These are phyloP conservation scores for Boletus reticuloceps DNA, from an alignment of 768 basidiomycete genomes.

Conservation along the genomic window DNA sequence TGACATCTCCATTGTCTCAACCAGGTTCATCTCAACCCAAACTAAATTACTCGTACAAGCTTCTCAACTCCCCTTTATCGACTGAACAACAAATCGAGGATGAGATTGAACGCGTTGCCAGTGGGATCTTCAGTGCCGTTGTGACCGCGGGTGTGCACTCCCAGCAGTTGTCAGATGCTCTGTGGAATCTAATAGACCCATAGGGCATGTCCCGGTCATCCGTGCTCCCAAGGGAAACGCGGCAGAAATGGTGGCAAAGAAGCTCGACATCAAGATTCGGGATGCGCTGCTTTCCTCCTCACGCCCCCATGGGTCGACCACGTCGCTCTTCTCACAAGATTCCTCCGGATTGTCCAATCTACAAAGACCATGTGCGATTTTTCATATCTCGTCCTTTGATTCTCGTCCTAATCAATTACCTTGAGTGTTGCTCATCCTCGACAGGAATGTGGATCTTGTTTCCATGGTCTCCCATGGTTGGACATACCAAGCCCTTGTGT, in stretches of 20 bases:
- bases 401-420: slow-evolving; percentile 8
- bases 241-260: slow-evolving; percentile 99
- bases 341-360: slow-evolving; percentile 80
- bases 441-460: slow-evolving; percentile 92
- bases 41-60: slow-evolving; percentile 67
- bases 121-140: slow-evolving; percentile 87
- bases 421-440: slow-evolving; percentile 87
- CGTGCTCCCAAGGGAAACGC: slow-evolving; percentile 94
- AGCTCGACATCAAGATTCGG: slow-evolving; percentile 87
- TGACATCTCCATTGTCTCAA: slow-evolving; percentile 36
- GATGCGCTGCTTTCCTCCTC: slow-evolving; percentile 77
- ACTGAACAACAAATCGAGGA: slow-evolving; percentile 89
- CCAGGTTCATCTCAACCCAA: slow-evolving; percentile 35
- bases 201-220: slow-evolving; percentile 92
- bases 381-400: not conserved
- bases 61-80: slow-evolving; percentile 89
- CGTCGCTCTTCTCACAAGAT: slow-evolving; percentile 76
- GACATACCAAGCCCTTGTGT: slow-evolving; percentile 98
- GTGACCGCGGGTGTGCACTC: slow-evolving; percentile 73
- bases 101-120: slow-evolving; percentile 89
- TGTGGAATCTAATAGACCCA: not conserved
- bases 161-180: not conserved
- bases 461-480: slow-evolving; percentile 95
- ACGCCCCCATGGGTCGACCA: slow-evolving; percentile 50
- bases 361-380: slow-evolving; percentile 75